Conservation (phyloP, 768 basidiomycete species). For the Kwoniella shandongensis region DNA sequence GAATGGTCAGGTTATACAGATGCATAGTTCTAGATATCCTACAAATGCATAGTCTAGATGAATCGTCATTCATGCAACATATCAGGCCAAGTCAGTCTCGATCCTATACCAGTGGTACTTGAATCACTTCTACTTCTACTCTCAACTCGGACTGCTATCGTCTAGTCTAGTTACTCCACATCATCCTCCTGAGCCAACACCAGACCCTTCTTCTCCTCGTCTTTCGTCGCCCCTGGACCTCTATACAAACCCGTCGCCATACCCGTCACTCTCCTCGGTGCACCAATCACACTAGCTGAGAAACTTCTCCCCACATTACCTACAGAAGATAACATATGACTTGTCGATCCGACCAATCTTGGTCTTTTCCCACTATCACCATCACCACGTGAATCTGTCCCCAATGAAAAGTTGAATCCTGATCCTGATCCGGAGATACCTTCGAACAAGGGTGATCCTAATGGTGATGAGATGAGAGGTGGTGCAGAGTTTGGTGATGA, state of each 20-base stretch:
- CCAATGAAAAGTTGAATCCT: too few species aligned
- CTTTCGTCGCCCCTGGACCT: constrained; percentile 1
- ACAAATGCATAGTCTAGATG: not conserved
- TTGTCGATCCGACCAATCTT: not conserved
- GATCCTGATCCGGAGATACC: not conserved
- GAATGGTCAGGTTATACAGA: not conserved
- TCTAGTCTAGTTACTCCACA: too few species aligned
- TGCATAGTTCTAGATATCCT: not conserved
- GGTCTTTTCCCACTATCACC: too few species aligned
- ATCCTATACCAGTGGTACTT: too few species aligned
- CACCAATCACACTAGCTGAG: constrained; percentile 34
- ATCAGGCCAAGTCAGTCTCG: too few species aligned
- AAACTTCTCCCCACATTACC: constrained; percentile 38
- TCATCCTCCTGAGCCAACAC: constrained; percentile 19
- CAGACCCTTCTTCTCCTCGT: constrained; percentile 8
- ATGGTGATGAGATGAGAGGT: constrained; percentile 2
- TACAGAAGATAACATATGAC: constrained; percentile 23
- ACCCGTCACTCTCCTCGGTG: constrained; percentile 36
- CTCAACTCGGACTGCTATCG: too few species aligned
- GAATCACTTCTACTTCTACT: too few species aligned
- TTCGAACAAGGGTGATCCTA: constrained; percentile 8
- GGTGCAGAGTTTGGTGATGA: constrained; percentile 10
- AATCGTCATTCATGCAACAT: too few species aligned
- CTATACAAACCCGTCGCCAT: constrained; percentile 23
- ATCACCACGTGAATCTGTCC: too few species aligned